These are phyloP conservation scores for Schwanniomyces pseudopolymorphus DNA, from an alignment of 805 yeast genomes.

Conservation along the genomic window DNA sequence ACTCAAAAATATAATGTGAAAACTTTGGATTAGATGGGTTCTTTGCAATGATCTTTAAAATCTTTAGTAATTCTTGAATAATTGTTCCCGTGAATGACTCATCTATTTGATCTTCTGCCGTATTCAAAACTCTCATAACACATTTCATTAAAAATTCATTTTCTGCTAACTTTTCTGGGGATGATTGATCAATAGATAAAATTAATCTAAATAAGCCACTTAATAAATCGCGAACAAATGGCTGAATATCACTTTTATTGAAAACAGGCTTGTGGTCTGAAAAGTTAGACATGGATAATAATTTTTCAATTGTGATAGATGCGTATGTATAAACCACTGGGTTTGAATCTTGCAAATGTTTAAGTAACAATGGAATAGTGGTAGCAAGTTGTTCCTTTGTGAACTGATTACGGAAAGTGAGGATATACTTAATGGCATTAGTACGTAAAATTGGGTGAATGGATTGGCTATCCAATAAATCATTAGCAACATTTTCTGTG, in stretches of 20 bases:
- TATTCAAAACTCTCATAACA: constrained; percentile 74
- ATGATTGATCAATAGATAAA: constrained; percentile 40
- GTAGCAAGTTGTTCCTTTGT: constrained; percentile 80
- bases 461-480: constrained; percentile 52
- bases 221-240: constrained; percentile 58
- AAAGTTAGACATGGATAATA: constrained; percentile 71
- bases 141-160: constrained; percentile 92
- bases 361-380: constrained; percentile 74
- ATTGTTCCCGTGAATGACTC: constrained; percentile 43
- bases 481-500: constrained; percentile 75
- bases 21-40: constrained; percentile 97
- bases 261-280: constrained; percentile 58
- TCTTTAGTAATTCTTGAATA: constrained; percentile 64
- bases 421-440: constrained; percentile 90
- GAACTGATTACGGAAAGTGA: constrained; percentile 87
- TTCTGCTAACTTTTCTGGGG: constrained; percentile 92
- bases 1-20: constrained; percentile 86
- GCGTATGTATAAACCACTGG: constrained; percentile 92
- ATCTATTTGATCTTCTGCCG: constrained; percentile 66
- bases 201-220: constrained; percentile 67
- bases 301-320: constrained; percentile 87
- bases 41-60: constrained; percentile 68
- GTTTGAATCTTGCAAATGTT: constrained; percentile 58
- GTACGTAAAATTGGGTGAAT: constrained; percentile 79
- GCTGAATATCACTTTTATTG: constrained; percentile 67